These are phyloP conservation scores for Nothophoma quercina DNA, from an alignment of 2,329 filamentous ascomycete genomes.

Conservation along the genomic window DNA sequence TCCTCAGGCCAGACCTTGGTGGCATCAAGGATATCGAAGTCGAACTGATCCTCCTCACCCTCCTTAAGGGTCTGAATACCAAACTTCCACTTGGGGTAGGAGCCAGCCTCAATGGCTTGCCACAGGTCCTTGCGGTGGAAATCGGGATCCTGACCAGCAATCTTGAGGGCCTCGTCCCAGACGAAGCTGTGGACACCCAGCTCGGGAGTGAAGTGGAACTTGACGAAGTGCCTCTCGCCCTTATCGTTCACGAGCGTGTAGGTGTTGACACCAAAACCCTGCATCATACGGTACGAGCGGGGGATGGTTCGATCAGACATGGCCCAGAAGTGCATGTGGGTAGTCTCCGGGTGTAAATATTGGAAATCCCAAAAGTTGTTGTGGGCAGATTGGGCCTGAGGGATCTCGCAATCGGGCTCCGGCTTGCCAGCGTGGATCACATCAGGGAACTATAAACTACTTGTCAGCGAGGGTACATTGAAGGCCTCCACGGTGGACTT, in stretches of 20 bases:
- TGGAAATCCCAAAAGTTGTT: constrained; percentile 83
- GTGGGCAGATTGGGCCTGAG: constrained; percentile 74
- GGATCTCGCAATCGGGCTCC: constrained; percentile 73
- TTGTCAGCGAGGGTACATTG: too few species aligned
- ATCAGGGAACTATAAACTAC: constrained; percentile 75
- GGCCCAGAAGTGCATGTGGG: constrained; percentile 81
- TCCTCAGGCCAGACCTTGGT: constrained; percentile 90
- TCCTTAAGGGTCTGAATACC: constrained; percentile 82
- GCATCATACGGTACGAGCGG: constrained; percentile 82
- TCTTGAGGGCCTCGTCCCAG: constrained; percentile 81
- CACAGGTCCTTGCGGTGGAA: constrained; percentile 81
- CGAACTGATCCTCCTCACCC: constrained; percentile 75
- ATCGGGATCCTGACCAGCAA: constrained; percentile 70
- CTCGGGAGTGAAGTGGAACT: constrained; percentile 78
- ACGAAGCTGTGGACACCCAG: constrained; percentile 79
- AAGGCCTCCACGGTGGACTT: too few species aligned
- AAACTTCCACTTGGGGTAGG: constrained; percentile 80
- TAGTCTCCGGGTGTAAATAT: constrained; percentile 70
- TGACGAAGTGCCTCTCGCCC: constrained; percentile 75
- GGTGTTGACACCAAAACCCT: constrained; percentile 85
- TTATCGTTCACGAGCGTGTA: constrained; percentile 73
- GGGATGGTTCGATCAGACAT: constrained; percentile 79
- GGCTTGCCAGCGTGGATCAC: constrained; percentile 71
- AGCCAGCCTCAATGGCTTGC: constrained; percentile 75
- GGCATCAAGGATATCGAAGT: constrained; percentile 84